phyloP scores from a whole-genome alignment of 73 alveolate genomes.

The Paramecium octaurelia region DNA sequence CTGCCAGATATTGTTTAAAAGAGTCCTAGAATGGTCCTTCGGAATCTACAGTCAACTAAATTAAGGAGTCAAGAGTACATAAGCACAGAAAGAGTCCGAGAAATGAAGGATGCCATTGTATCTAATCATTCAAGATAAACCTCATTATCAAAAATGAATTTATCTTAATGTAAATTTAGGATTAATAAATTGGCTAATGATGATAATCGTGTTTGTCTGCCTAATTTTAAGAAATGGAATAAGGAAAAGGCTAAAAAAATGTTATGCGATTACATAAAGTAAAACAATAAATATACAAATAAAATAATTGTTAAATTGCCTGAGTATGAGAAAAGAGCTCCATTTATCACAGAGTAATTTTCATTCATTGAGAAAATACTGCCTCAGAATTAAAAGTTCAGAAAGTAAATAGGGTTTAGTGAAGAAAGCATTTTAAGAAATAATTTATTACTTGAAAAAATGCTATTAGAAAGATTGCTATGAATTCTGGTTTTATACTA shows the following conservation, averaged over 20 bases:
- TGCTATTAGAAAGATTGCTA: constrained; percentile 13
- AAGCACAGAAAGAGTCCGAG: not conserved
- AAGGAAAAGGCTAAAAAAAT: not conserved
- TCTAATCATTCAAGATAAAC: not conserved
- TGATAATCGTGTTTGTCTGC: not conserved
- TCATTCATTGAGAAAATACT: constrained; percentile 9
- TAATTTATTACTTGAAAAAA: constrained; percentile 5
- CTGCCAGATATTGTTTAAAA: not conserved
- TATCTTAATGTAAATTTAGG: not conserved
- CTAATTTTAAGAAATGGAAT: not conserved
- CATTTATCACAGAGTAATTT: not conserved
- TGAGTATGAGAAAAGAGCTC: constrained; percentile 25
- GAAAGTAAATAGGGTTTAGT: not conserved
- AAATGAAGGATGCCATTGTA: not conserved
- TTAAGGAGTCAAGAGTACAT: not conserved
- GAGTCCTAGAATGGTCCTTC: not conserved
- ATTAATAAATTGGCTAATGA: not conserved
- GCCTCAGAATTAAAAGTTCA: not conserved
- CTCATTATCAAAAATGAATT: not conserved
- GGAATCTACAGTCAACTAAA: not conserved
- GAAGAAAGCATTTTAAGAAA: not conserved
- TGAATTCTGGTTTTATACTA: not conserved
- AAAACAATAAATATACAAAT: not conserved
- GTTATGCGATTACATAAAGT: constrained; percentile 7
- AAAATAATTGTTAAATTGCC: constrained; percentile 20